Evolutionary conservation across 1,139 yeast species (phyloP), one percentile per base, ranked within the genome.

Genomic region (Blastobotrys raffinosifermentans): DNA sequence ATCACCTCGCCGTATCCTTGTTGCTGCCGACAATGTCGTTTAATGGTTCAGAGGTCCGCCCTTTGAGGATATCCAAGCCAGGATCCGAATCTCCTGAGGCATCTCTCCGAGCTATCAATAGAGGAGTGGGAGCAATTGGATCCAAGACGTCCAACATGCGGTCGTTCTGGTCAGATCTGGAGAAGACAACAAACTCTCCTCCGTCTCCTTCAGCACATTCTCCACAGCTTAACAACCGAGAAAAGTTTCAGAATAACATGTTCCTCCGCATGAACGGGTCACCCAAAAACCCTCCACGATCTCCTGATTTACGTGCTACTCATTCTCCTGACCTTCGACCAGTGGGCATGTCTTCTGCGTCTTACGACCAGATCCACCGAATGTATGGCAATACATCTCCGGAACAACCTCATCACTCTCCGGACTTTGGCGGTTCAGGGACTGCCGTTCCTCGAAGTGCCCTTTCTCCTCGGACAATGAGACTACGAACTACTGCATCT

Each of bases 161-260:
- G 32, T 45, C 54, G 4, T 55, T 54, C 35, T 55, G 60, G 60
- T 47, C 55, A 11, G 57, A 55, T 27, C 40, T 55, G 37, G 60
- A 55, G 30, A 49, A 49, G 31, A 41, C 41, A 11, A 43, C 43
- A n/a, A 34, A 35, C 19, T 31, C 34, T 16, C 39, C 41, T 13
- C 31, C 29, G 2, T 15, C 37, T 8, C 39, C 41, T 14, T 17
- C 7, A 10, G 16, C 11, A 19, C 19, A 18, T 16, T 32, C 35
- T 20, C 35, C 34, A 5, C 20, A 18, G 23, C 32, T 29, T 6
- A 23, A 32, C 15, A 32, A 37, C 29, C 19, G 32, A 9, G 29
- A 32, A 11, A 36, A 37, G 19, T 41, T 44, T 34, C 45, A 43
- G 30, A 41, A 46, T 41, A 50, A 49, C 31, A 38, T 40, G 10